Evolutionary conservation across 495 filamentous ascomycete species (phyloP).

Genomic region (Penicillium macrosclerotiorum): DNA sequence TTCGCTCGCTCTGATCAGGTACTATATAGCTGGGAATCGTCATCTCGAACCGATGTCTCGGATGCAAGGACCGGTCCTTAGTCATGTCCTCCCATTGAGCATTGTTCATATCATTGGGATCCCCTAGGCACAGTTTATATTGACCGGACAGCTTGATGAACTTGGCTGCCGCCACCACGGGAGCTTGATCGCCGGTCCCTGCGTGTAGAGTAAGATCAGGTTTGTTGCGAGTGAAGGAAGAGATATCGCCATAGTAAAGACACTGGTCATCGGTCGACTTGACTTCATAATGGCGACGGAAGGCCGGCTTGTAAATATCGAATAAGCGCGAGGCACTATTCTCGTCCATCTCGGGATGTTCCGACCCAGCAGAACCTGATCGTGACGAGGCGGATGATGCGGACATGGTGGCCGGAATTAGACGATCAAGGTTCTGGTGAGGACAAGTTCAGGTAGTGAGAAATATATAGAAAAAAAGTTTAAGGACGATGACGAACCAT

Average conservation of each 20-base stretch:
- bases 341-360: slow-evolving; percentile 1
- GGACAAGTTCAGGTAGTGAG: too few relatives aligned
- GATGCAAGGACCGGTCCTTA: slow-evolving; percentile 4
- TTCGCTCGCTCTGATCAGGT: slow-evolving; percentile 1
- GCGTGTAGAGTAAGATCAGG: slow-evolving; percentile 21
- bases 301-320: slow-evolving; percentile 8
- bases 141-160: slow-evolving; percentile 16
- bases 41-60: slow-evolving; percentile 22
- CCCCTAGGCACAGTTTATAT: slow-evolving; percentile 20
- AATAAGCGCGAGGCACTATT: slow-evolving; percentile 7
- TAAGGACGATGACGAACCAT: too few relatives aligned
- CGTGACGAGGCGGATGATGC: slow-evolving; percentile 3
- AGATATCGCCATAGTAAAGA: slow-evolving; percentile 15
- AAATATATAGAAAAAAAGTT: too few relatives aligned
- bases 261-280: slow-evolving; percentile 10
- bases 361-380: slow-evolving; percentile 8
- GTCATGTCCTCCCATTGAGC: slow-evolving; percentile 27
- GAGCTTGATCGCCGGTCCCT: slow-evolving; percentile 10
- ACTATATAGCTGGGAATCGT: neutral
- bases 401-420: slow-evolving; percentile 5
- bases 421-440: too few relatives aligned
- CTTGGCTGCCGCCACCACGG: slow-evolving; percentile 22
- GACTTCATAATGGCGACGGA: slow-evolving; percentile 18
- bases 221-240: slow-evolving; percentile 16
- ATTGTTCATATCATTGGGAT: slow-evolving; percentile 12